Conservation (phyloP, 805 yeast genomes). For the Kazachstania martiniae region DNA sequence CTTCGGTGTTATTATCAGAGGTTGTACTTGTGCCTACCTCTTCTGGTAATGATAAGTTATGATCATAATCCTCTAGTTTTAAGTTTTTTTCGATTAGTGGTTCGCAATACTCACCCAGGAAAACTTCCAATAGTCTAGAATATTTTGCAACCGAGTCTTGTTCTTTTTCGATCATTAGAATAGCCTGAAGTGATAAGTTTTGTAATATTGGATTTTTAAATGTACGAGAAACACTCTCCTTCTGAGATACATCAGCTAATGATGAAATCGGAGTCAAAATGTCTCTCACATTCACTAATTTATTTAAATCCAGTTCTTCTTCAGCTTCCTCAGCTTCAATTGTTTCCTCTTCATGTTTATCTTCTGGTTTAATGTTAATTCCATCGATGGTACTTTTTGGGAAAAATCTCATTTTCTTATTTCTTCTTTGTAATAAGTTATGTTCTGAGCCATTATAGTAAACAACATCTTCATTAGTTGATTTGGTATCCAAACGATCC, state of each 20-base stretch:
- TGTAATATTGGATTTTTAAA: constrained; percentile 48
- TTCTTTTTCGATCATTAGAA: constrained; percentile 71
- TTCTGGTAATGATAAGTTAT: constrained; percentile 34
- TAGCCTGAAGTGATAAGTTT: constrained; percentile 57
- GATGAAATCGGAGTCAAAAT: constrained; percentile 69
- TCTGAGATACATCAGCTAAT: constrained; percentile 67
- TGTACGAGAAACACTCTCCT: constrained; percentile 57
- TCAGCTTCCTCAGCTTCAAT: constrained; percentile 26
- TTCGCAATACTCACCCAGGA: constrained; percentile 79
- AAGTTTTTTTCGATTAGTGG: constrained; percentile 53
- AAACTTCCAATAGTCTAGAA: constrained; percentile 60
- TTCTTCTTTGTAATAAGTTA: constrained; percentile 18
- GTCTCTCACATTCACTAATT: constrained; percentile 41
- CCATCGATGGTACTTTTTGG: constrained; percentile 2
- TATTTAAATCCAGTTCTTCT: constrained; percentile 36
- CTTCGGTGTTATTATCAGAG: constrained; percentile 8
- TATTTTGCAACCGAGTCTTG: constrained; percentile 66
- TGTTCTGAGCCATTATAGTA: constrained; percentile 30
- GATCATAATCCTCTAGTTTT: constrained; percentile 60
- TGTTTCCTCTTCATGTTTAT: constrained; percentile 4
- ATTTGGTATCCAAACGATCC: constrained; percentile 29
- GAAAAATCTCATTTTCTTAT: constrained; percentile 21
- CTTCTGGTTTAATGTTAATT: too few species aligned
- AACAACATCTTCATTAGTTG: constrained; percentile 23
- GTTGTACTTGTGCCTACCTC: constrained; percentile 8